These are phyloP conservation scores for Tolypocladium paradoxum DNA, from an alignment of 2,329 filamentous ascomycete genomes.

Conservation along the genomic window DNA sequence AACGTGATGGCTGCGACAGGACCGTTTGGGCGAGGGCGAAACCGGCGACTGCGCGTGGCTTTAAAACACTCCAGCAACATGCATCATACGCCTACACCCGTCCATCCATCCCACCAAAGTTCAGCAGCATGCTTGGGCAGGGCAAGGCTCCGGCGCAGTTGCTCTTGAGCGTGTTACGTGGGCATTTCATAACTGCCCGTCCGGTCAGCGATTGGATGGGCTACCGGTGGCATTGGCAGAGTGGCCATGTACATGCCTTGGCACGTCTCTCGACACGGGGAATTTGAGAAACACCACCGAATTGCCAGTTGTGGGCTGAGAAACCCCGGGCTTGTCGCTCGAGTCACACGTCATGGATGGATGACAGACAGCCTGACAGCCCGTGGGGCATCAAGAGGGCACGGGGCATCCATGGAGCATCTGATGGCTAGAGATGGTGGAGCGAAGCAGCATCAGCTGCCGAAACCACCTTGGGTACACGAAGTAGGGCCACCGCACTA, in stretches of 20 bases:
- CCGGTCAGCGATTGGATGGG: neutral
- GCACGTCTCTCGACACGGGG: neutral
- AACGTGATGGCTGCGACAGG: slow-evolving; percentile 11
- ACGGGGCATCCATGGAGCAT: neutral
- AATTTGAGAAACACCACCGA: neutral
- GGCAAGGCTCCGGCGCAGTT: neutral
- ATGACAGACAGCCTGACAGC: too few species aligned
- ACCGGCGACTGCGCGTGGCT: neutral
- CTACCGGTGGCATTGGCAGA: neutral
- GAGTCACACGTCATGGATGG: neutral
- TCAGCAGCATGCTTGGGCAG: neutral
- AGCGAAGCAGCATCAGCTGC: neutral
- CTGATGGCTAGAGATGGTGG: too few species aligned
- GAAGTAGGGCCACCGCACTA: too few species aligned
- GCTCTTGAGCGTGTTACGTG: neutral
- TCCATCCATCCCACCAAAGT: neutral
- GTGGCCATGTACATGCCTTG: neutral
- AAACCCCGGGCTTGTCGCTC: neutral
- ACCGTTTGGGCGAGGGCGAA: neutral
- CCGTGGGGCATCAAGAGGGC: neutral
- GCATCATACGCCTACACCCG: neutral
- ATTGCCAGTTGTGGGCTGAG: neutral
- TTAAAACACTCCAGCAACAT: neutral
- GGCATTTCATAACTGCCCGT: neutral
- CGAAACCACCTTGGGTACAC: too few species aligned